phyloP scores from a whole-genome alignment of 306 rosid genomes.

The Crataegus laevigata region DNA sequence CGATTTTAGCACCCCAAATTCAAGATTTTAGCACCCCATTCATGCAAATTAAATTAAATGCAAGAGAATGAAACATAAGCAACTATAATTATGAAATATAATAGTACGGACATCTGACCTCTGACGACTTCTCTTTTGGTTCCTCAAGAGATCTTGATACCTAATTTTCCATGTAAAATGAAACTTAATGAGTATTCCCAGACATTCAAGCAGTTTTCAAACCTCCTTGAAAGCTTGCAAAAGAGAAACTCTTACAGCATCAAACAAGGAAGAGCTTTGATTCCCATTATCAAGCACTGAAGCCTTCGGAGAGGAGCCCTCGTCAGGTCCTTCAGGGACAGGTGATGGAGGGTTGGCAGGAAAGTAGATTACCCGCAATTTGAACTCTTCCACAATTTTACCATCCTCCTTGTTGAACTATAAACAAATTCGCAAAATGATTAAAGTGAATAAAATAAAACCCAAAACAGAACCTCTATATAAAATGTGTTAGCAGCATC shows the following conservation, averaged over 20 bases:
- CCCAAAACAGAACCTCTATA: not conserved
- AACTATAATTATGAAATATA: not conserved
- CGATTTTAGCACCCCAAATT: not conserved
- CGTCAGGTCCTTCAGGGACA: constrained; percentile 41
- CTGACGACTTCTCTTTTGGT: constrained; percentile 34
- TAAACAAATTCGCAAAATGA: not conserved
- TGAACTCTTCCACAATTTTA: constrained; percentile 30
- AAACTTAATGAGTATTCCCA: not conserved
- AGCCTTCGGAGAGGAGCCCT: constrained; percentile 35
- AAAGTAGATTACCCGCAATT: constrained; percentile 36
- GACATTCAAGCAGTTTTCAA: not conserved
- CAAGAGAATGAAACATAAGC: not conserved
- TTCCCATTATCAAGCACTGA: constrained; percentile 24
- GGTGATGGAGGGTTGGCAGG: constrained; percentile 45
- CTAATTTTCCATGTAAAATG: constrained; percentile 8
- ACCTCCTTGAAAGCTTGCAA: not conserved
- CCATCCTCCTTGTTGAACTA: constrained; percentile 42
- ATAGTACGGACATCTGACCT: constrained; percentile 20
- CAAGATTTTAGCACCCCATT: not conserved
- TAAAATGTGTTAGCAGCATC: not conserved
- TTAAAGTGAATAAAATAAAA: not conserved
- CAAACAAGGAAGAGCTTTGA: constrained; percentile 35
- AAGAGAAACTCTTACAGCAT: constrained; percentile 24
- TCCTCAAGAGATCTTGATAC: constrained; percentile 36
- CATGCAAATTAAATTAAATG: not conserved